Conservation (phyloP, 768 basidiomycete genomes). For the Serendipita sp. region DNA sequence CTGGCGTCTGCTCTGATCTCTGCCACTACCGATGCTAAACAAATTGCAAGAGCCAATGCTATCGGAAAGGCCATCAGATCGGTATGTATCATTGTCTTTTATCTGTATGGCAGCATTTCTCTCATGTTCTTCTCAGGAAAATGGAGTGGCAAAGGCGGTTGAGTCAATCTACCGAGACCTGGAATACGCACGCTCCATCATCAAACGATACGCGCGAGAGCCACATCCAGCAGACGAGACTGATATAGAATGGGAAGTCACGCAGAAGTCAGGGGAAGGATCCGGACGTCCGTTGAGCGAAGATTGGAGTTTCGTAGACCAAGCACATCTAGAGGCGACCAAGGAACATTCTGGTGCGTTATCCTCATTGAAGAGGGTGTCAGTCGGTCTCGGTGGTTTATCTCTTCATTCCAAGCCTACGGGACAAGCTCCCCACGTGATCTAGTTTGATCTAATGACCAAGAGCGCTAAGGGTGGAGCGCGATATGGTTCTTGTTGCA, state of each 20-base stretch:
- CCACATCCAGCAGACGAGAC: not conserved
- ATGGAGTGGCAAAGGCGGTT: slow-evolving; percentile 85
- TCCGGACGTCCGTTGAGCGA: slow-evolving; percentile 23
- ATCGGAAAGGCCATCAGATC: slow-evolving; percentile 78
- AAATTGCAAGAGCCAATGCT: slow-evolving; percentile 69
- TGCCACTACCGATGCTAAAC: slow-evolving; percentile 79
- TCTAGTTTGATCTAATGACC: not conserved
- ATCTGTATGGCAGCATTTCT: not conserved
- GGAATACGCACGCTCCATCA: slow-evolving; percentile 79
- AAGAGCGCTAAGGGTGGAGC: no score
- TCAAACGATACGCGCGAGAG: slow-evolving; percentile 37
- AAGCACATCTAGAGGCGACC: not conserved
- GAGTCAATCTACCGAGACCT: slow-evolving; percentile 94
- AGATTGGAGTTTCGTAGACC: not conserved
- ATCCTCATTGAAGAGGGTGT: not conserved
- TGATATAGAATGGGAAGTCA: not conserved
- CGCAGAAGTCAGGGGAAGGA: not conserved
- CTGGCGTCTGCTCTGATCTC: slow-evolving; percentile 61
- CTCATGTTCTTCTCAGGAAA: slow-evolving; percentile 41
- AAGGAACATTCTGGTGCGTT: not conserved
- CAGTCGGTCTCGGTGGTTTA: not conserved
- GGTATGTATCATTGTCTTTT: slow-evolving; percentile 38
- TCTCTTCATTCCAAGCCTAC: not conserved
- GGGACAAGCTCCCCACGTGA: not conserved
- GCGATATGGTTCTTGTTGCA: no score